Percentiles rank a stretch among this genome's conserved stretches.
These are phyloP conservation scores for Chionographis japonica DNA, from an alignment of 106 monocot species.

Conservation along the genomic window DNA sequence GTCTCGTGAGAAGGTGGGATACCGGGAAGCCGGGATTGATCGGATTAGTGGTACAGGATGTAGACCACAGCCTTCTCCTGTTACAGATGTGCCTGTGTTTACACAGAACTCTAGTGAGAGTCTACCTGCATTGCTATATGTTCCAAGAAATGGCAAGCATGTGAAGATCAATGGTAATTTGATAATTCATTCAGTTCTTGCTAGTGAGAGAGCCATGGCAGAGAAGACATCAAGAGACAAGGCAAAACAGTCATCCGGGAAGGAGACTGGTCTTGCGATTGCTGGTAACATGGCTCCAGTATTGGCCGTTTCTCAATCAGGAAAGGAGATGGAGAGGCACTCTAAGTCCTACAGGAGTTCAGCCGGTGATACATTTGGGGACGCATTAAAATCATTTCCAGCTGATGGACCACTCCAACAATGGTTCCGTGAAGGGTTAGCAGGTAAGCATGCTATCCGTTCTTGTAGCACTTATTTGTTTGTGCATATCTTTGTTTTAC, in stretches of 20 bases:
- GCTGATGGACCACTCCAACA: slow-evolving; percentile 67
- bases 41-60: slow-evolving; percentile 15
- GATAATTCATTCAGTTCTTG: slow-evolving; percentile 90
- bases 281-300: slow-evolving; percentile 37
- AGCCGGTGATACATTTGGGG: slow-evolving; percentile 26
- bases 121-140: slow-evolving; percentile 77
- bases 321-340: slow-evolving; percentile 27
- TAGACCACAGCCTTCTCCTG: not conserved
- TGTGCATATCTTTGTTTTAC: too few species aligned
- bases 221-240: slow-evolving; percentile 15
- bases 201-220: slow-evolving; percentile 63
- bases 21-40: slow-evolving; percentile 10
- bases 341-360: slow-evolving; percentile 30
- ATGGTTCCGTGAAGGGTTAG: slow-evolving; percentile 92
- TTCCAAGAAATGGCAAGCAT: slow-evolving; percentile 87
- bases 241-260: slow-evolving; percentile 9
- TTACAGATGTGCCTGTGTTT: slow-evolving; percentile 11
- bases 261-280: slow-evolving; percentile 58
- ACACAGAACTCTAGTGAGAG: slow-evolving; percentile 47
- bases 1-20: slow-evolving; percentile 4
- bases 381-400: slow-evolving; percentile 32
- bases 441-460: slow-evolving; percentile 34
- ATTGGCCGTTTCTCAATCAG: slow-evolving; percentile 32
- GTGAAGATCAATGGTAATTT: slow-evolving; percentile 94
- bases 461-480: not conserved